phyloP scores from a whole-genome alignment of 768 basidiomycete species.

The Tulasnella sp. region DNA sequence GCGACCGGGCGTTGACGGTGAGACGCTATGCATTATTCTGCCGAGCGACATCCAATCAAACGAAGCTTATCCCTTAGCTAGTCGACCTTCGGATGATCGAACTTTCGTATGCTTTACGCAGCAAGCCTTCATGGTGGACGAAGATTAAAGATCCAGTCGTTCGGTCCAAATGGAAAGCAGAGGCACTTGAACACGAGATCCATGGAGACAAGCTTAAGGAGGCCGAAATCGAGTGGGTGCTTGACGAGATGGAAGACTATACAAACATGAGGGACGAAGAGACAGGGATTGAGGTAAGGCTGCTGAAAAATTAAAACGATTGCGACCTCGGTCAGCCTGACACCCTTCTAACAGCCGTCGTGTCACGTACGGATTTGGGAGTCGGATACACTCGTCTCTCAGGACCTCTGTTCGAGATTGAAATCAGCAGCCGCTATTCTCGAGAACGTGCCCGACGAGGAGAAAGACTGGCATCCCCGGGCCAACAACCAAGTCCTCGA shows the following conservation, averaged over 20 bases:
- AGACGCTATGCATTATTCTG: too few relatives aligned
- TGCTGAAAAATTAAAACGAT: too few relatives aligned
- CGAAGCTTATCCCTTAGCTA: not conserved
- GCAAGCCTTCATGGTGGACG: not conserved
- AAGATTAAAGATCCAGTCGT: too few relatives aligned
- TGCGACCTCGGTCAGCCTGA: not conserved
- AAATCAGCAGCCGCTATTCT: not conserved
- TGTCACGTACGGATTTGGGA: not conserved
- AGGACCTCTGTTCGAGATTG: not conserved
- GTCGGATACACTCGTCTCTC: not conserved
- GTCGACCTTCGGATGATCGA: conserved; percentile 14
- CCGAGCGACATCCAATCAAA: not conserved
- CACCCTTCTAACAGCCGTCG: too few relatives aligned
- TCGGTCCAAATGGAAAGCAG: too few relatives aligned
- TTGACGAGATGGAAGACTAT: not conserved
- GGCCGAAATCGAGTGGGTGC: conserved; percentile 19
- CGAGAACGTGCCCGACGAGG: too few relatives aligned
- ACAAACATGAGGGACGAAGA: not conserved
- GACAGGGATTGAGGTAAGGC: not conserved
- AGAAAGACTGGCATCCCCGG: too few relatives aligned
- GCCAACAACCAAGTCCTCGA: too few relatives aligned
- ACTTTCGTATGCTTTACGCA: conserved; percentile 24
- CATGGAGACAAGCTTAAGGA: not conserved
- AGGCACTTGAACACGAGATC: too few relatives aligned
- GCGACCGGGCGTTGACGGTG: too few relatives aligned